Base-by-base conservation (phyloP, 768 basidiomycete species). In the Mycena sanguinolenta region DNA sequence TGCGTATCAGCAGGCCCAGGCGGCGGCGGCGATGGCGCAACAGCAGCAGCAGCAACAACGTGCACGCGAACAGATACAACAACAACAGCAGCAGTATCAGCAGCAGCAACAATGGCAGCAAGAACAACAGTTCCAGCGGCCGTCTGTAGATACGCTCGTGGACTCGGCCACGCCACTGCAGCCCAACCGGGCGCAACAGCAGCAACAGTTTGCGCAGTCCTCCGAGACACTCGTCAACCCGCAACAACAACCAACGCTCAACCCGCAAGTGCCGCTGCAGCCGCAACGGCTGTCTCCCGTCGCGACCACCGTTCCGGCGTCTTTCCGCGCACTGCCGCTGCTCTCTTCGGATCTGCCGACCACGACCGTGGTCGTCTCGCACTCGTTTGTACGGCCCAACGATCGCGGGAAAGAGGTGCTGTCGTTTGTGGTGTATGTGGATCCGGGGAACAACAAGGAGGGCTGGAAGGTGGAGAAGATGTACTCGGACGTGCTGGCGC, bases 401-500 rank as follows among this genome's bases (percentile, higher is more conserved):
- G 94, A 97, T 69, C 87, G 92, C 60, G 95, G 95, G 59, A 96
- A 95, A 79, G 97, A 99, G 75, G 94, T 97, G 2, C 83, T 98
- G 49, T 95, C 92, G 10, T 98, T 99, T 80, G 84, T 95, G 70
- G 89, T 98, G 59, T 81, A 83, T 58, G 91, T 99, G 32, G 85
- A 90, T 71, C 92, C 93, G 13, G 89, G 90, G 4, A 84, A 87
- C 67, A 88, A 88, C 21, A 95, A 95, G 76, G 90, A 91, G 23
- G 81, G 86, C 0, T 95, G 94, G 89, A 92, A 87, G 76, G 89
- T 99, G 17, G 95, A 98, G 82, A 99, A 99, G 82, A 84, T 95
- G 82, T 98, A 96, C 81, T 93, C 92, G 57, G 97, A 99, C 73
- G 93, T 99, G 25, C 83, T 97, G n/a, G 90, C 87, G 58, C 84